Base-by-base conservation (phyloP, 2,329 filamentous ascomycete genomes). In the Stachybotrys chlorohalonatus region DNA sequence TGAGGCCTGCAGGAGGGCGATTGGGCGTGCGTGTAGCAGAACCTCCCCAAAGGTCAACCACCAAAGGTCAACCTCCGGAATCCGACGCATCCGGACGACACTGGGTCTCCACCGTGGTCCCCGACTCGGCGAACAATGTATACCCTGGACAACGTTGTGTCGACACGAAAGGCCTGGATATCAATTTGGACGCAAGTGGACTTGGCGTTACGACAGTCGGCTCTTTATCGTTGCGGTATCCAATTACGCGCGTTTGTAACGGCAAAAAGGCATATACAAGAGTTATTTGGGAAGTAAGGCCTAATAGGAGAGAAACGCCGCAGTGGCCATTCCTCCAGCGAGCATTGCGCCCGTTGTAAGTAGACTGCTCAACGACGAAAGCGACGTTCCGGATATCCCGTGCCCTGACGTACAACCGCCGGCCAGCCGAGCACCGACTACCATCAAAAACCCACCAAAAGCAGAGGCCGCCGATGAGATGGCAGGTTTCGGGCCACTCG, bases 111-210 rank as follows among this genome's bases (percentile, higher is more conserved):
- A 42, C 36, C 36, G 36, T 42, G n/a, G 39, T n/a, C 30, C 24
- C 31, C 32, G 51, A 45, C 36, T 36, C 24, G 36, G 47, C 11
- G 16, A 55, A 47, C 7, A 55, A 42, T 45, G n/a, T 47, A 53
- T 11, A 52, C 51, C 11, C 45, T 31, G 17, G 64, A 5, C 2
- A n/a, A n/a, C 39, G 39, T 45, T 45, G 39, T n/a, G n/a, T n/a
- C 24, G 24, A 24, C 24, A 24, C 24, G 24, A 24, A 24, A 24
- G 24, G 24, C 24, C 24, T 24, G 24, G 24, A 24, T 24, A 24
- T 24, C 24, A 24, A 24, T 4, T 2, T 24, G 24, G 24, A 24
- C 24, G 4, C 24, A 24, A 4, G 24, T 4, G 24, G 24, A 24
- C 24, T 2, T 24, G 24, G 24, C 24, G 24, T 24, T 24, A 4